phyloP scores from a whole-genome alignment of 1,139 yeast species.

The Sugiyamaella xylanicola region DNA sequence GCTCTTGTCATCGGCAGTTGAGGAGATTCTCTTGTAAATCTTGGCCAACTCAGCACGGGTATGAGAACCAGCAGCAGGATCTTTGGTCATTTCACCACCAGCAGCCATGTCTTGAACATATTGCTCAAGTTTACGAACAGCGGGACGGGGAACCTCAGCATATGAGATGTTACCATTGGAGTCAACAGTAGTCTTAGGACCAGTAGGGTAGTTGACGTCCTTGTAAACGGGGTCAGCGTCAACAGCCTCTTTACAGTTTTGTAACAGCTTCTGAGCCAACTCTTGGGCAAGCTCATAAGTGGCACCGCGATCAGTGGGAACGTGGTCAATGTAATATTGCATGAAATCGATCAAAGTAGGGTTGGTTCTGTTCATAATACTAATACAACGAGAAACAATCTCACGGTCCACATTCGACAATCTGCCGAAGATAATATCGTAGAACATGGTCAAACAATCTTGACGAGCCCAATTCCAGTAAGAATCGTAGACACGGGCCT shows the following conservation, averaged over 20 bases:
- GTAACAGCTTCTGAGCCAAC: constrained; percentile 90
- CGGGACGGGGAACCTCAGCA: constrained; percentile 82
- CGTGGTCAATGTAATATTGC: constrained; percentile 96
- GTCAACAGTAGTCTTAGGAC: constrained; percentile 88
- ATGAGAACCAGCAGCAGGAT: constrained; percentile 61
- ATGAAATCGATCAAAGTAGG: constrained; percentile 91
- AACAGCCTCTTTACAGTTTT: constrained; percentile 88
- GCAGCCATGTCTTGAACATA: constrained; percentile 96
- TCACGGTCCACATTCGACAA: constrained; percentile 90
- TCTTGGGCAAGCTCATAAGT: constrained; percentile 84
- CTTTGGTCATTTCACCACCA: constrained; percentile 79
- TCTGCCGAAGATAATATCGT: constrained; percentile 92
- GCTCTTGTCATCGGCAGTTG: constrained; percentile 43
- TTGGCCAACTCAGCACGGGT: constrained; percentile 76
- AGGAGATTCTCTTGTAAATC: constrained; percentile 77
- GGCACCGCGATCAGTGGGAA: constrained; percentile 87
- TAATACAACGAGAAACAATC: constrained; percentile 93
- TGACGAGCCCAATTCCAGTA: constrained; percentile 99
- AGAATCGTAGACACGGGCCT: constrained; percentile 95
- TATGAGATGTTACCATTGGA: constrained; percentile 84
- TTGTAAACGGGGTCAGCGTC: constrained; percentile 87
- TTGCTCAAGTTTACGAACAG: constrained; percentile 92
- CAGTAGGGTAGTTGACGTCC: constrained; percentile 92
- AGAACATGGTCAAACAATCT: constrained; percentile 91
- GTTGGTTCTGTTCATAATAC: constrained; percentile 96